Evolutionary conservation across 441 rosid species (phyloP).

Genomic region (Gossypium lobatum): DNA sequence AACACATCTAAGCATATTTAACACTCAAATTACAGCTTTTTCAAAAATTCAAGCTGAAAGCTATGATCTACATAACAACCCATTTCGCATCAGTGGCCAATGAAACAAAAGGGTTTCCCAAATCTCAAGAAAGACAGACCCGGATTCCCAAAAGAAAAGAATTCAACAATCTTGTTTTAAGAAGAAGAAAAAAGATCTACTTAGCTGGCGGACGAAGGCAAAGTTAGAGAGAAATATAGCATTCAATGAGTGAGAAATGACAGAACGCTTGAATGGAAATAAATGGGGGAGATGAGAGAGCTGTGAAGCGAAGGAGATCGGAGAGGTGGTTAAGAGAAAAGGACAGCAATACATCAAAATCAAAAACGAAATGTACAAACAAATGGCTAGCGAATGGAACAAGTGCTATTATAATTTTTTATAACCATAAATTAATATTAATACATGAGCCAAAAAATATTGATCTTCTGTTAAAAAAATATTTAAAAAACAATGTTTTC

Average conservation of each 20-base stretch:
- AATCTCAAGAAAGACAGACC: conserved; percentile 20
- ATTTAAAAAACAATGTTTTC: too few species aligned
- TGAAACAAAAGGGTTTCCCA: conserved; percentile 13
- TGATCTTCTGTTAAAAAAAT: too few species aligned
- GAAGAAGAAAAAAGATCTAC: neutral
- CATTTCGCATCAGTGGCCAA: neutral
- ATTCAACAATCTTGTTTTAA: neutral
- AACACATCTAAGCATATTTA: conserved; percentile 6
- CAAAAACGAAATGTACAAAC: neutral
- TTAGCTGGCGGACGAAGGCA: conserved; percentile 14
- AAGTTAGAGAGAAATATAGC: conserved; percentile 7
- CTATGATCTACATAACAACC: conserved; percentile 11
- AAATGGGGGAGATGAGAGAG: conserved; percentile 2
- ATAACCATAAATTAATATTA: too few species aligned
- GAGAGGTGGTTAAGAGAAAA: conserved; percentile 17
- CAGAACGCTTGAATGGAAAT: neutral
- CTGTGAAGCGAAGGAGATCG: conserved; percentile 18
- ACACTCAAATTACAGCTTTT: conserved; percentile 16
- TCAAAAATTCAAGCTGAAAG: conserved; percentile 12
- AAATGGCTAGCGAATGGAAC: neutral
- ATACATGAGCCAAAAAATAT: too few species aligned
- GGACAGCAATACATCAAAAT: neutral
- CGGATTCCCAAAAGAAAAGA: conserved; percentile 7
- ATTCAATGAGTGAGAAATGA: neutral
- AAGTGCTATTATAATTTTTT: too few species aligned